Evolutionary conservation across 805 yeast genomes (phyloP).

Genomic region (Teunomyces pallodes): DNA sequence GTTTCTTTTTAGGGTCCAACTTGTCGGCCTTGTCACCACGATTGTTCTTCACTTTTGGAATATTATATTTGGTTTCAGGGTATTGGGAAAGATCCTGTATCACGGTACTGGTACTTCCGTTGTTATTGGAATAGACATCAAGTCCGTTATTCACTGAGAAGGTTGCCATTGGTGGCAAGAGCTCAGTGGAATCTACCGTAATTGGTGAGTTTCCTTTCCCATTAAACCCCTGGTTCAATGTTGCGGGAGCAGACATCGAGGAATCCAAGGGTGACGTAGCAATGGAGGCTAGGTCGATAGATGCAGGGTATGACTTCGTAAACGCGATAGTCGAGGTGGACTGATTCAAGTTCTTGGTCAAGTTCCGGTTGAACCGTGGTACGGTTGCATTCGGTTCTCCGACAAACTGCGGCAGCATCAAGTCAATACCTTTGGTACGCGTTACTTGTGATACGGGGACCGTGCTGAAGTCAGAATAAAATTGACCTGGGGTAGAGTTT

Average conservation of each 20-base stretch:
- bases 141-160: conserved; percentile 14
- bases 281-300: conserved; percentile 54
- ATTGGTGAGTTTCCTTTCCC: background rate
- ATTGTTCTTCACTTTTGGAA: conserved; percentile 13
- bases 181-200: background rate
- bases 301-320: conserved; percentile 46
- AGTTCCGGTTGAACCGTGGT: background rate
- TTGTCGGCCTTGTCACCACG: conserved; percentile 29
- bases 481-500: conserved; percentile 14
- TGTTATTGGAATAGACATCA: background rate
- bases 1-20: conserved; percentile 51
- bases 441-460: background rate
- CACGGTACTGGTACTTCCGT: background rate
- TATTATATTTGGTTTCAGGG: conserved; percentile 4
- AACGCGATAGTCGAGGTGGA: conserved; percentile 9
- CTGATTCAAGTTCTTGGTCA: conserved; percentile 3
- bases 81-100: conserved; percentile 4
- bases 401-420: conserved; percentile 24
- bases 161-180: conserved; percentile 36
- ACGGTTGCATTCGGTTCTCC: conserved; percentile 2
- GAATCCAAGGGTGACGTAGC: conserved; percentile 30
- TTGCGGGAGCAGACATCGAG: conserved; percentile 12
- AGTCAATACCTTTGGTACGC: conserved; percentile 16
- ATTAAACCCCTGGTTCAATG: conserved; percentile 4
- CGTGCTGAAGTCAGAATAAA: conserved; percentile 11